These are phyloP conservation scores for Xylaria sp. DNA, from an alignment of 2,329 filamentous ascomycete species.

Conservation along the genomic window DNA sequence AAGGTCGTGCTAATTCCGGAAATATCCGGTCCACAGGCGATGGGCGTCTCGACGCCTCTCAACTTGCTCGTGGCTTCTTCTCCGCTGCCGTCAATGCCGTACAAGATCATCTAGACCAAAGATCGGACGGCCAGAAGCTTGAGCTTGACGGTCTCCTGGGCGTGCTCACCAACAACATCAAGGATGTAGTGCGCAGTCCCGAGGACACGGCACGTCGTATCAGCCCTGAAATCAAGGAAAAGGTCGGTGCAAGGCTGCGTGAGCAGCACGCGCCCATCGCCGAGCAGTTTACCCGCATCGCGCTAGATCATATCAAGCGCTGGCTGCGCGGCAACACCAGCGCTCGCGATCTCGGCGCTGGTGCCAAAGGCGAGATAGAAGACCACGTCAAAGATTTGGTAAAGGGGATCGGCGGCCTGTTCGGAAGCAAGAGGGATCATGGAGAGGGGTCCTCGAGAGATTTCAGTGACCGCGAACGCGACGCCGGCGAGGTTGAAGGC, in stretches of 20 bases:
- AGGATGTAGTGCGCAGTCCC: constrained; percentile 58
- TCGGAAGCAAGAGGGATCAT: constrained; percentile 53
- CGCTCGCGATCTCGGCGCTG: constrained; percentile 51
- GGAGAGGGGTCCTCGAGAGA: constrained; percentile 41
- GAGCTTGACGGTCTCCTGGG: constrained; percentile 58
- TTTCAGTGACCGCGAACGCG: constrained; percentile 45
- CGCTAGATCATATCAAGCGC: constrained; percentile 59
- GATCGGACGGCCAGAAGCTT: constrained; percentile 49
- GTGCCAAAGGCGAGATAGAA: constrained; percentile 57
- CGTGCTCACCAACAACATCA: constrained; percentile 56
- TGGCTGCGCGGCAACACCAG: constrained; percentile 46
- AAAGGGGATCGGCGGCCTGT: constrained; percentile 57
- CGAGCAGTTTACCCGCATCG: constrained; percentile 59
- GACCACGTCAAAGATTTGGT: constrained; percentile 59
- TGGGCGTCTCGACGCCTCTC: constrained; percentile 39
- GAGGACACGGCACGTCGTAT: constrained; percentile 60
- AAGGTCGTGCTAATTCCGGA: constrained; percentile 40
- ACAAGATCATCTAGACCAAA: constrained; percentile 54
- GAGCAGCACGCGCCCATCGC: constrained; percentile 58
- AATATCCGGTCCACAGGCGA: constrained; percentile 30
- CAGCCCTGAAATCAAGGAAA: constrained; percentile 60
- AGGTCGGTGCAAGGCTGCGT: constrained; percentile 54
- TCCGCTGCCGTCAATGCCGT: constrained; percentile 56
- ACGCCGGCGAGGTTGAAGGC: constrained; percentile 39
- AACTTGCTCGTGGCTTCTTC: constrained; percentile 50